Evolutionary conservation across 306 rosid species (phyloP), one percentile per base, ranked within the genome.

Genomic region (Fragaria vesca): DNA sequence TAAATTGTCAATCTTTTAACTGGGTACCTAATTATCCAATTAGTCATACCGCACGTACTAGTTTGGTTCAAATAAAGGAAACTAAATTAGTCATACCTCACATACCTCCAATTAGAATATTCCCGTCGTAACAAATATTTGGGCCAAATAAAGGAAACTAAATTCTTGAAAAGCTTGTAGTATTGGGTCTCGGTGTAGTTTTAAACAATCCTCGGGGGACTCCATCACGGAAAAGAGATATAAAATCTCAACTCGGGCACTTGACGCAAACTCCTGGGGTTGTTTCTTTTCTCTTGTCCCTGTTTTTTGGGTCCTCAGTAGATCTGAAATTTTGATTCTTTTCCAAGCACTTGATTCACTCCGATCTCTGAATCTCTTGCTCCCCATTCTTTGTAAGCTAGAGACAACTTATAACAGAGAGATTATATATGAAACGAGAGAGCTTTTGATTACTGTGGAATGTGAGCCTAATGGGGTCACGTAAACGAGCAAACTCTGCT

Each of bases 391-490:
- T 11, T 15, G 61, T 42, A 24, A 7, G 43, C 6, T 54, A 50
- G 46, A 17, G 32, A 24, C n/a, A 26, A 30, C 24, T 38, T 58
- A 36, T 24, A 15, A 12, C 12, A 21, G 10, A 36, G n/a, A 38
- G 13, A 42, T 43, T n/a, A 26, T 60, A 40, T 21, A 73, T 72
- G 65, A 28, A 51, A 45, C 52, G 40, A 42, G 38, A 72, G 69
- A 65, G 79, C 69, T 51, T 76, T 65, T 78, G 84, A 76, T 66
- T 68, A 50, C 34, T 75, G 50, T 43, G 47, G 71, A 32, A 60
- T 40, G 77, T 43, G 57, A 43, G 66, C 58, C 43, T 8, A 76
- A 85, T 85, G 86, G 88, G 76, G 71, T 81, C 83, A 13, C 80
- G 43, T 30, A 76, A 40, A 62, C 47, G 66, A 71, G 36, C 78